These are phyloP conservation scores for Urtica urens DNA, from an alignment of 306 rosid species.

Conservation along the genomic window DNA sequence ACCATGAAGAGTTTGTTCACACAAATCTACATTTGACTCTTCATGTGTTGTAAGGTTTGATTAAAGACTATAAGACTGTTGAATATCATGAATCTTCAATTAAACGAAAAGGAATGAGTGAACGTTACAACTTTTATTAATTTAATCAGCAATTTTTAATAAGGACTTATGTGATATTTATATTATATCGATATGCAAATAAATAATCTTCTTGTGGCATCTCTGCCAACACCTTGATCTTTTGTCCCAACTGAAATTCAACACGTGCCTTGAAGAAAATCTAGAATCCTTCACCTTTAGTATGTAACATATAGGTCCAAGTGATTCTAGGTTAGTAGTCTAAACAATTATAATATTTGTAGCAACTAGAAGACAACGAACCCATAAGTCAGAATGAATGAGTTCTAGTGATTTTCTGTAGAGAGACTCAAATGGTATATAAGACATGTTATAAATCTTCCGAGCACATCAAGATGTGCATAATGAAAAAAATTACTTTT, in stretches of 20 bases:
- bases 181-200: too few species aligned
- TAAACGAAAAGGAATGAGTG: too few species aligned
- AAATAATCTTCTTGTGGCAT: too few species aligned
- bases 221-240: too few species aligned
- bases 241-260: not conserved
- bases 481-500: not conserved
- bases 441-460: not conserved
- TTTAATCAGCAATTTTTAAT: too few species aligned
- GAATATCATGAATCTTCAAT: too few species aligned
- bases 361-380: not conserved
- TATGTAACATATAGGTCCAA: not conserved
- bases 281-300: not conserved
- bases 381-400: slow-evolving; percentile 1
- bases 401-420: not conserved
- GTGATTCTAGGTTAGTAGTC: not conserved
- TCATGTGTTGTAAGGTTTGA: too few species aligned
- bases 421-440: not conserved
- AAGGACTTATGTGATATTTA: too few species aligned
- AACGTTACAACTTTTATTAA: too few species aligned
- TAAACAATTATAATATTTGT: not conserved
- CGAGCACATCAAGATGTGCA: not conserved
- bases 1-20: too few species aligned
- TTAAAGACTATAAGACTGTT: too few species aligned
- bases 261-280: not conserved
- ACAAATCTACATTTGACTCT: too few species aligned